Evolutionary conservation across 306 rosid genomes (phyloP), one percentile per base, ranked within the genome.

Genomic region (Quercus glauca): DNA sequence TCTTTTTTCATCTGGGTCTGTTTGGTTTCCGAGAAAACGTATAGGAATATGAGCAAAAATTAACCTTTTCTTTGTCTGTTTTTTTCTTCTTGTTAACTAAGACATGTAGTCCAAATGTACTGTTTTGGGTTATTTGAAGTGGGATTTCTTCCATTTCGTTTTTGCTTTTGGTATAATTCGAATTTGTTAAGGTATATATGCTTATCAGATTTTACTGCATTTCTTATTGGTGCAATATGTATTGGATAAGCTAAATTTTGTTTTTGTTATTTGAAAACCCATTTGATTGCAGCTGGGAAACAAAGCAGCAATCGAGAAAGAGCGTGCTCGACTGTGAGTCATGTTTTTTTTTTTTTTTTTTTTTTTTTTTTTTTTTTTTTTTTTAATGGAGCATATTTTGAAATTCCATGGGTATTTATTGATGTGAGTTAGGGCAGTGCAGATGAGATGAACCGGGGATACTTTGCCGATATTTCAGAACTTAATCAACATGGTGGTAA

Each of bases 361-460:
- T 33, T 57, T 23, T 23, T 23, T 23, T 23, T 23, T 23, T 23
- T 23, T 65, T 13, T 33, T 57, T 23, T 23, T 23, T 23, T 23
- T 23, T 23, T 23, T 23, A n/a, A n/a, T 41, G 69, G 79, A 31
- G 53, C 55, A 15, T 64, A 57, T 82, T 13, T 20, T 75, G 74
- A 80, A 73, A 72, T 71, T 56, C 74, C 28, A 60, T 76, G 37
- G 74, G 73, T 79, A 71, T 81, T 71, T 73, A 45, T 69, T 86
- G 75, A 63, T 87, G 73, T 79, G 29, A 73, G 69, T 73, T 81
- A 79, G 77, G 88, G 89, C 97, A 95, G 97, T 85, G 69, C 81
- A 82, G 98, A 95, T 90, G 99, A 95, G 85, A 82, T 95, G 91
- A 90, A 73, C 74, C 87, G 99, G 78, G 98, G 98, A 19, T 90